phyloP scores from a whole-genome alignment of 129 eudicot species.

The Flaveria bidentis region DNA sequence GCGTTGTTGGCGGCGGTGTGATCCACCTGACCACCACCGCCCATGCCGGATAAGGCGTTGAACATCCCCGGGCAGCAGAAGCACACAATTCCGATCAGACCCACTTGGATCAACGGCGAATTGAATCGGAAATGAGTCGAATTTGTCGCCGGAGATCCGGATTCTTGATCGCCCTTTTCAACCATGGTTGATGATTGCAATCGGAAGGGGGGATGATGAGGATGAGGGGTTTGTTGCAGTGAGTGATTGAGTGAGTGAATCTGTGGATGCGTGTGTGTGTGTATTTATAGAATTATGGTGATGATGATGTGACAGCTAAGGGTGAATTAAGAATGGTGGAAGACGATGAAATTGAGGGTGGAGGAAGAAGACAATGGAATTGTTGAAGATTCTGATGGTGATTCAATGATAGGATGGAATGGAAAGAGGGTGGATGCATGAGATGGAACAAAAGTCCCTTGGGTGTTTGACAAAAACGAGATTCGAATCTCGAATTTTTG shows the following conservation, averaged over 20 bases:
- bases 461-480: too few species aligned
- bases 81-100: conserved; percentile 79
- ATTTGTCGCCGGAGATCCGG: conserved; percentile 25
- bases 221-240: too few species aligned
- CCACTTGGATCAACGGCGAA: conserved; percentile 81
- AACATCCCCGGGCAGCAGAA: conserved; percentile 99
- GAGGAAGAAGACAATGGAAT: neutral
- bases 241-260: neutral
- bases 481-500: too few species aligned
- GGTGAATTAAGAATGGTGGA: conserved; percentile 8
- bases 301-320: conserved; percentile 11
- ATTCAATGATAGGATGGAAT: neutral
- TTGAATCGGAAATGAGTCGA: conserved; percentile 59
- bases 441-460: too few species aligned
- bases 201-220: too few species aligned
- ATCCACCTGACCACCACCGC: conserved; percentile 96
- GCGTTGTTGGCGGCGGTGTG: conserved; percentile 93
- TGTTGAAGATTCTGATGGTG: neutral
- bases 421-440: too few species aligned
- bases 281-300: conserved; percentile 34
- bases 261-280: neutral
- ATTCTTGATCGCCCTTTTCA: conserved; percentile 41
- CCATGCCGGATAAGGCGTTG: conserved; percentile 97
- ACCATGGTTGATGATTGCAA: conserved; percentile 35
- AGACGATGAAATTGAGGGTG: conserved; percentile 6